Percentiles rank a stretch among this genome's conserved stretches.
These are phyloP conservation scores for Suillus plorans DNA, from an alignment of 768 basidiomycete species.

Conservation along the genomic window DNA sequence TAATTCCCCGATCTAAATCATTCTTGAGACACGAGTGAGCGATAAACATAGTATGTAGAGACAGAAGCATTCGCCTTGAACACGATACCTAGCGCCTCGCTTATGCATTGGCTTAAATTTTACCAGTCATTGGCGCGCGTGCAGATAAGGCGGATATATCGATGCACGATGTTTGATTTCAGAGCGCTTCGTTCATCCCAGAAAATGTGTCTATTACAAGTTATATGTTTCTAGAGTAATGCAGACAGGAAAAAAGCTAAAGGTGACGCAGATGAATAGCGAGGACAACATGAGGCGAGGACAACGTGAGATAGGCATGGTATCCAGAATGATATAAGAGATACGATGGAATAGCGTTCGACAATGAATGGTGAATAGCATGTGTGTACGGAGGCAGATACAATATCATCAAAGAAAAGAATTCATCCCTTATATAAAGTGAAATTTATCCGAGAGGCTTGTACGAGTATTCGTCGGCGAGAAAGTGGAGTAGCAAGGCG, in stretches of 20 bases:
- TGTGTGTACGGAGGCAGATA: not conserved
- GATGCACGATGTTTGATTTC: not conserved
- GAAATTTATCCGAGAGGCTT: not conserved
- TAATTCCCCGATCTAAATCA: too few species aligned
- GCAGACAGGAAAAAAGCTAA: not conserved
- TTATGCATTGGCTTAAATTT: too few species aligned
- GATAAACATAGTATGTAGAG: too few species aligned
- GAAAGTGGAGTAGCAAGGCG: slow-evolving; percentile 26
- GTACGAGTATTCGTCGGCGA: slow-evolving; percentile 8
- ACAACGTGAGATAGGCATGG: not conserved
- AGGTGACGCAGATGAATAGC: not conserved
- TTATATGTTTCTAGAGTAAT: not conserved
- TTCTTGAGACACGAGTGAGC: too few species aligned
- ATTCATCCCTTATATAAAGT: not conserved
- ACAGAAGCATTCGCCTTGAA: too few species aligned
- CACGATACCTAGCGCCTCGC: too few species aligned
- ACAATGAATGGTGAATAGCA: not conserved
- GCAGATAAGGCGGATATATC: not conserved
- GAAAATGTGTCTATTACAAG: not conserved
- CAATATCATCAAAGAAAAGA: not conserved
- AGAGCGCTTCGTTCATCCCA: not conserved
- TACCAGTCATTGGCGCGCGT: not conserved
- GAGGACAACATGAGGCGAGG: not conserved
- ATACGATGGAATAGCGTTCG: not conserved
- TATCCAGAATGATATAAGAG: not conserved